Conservation (phyloP, 1,284 basidiomycete species). For the Bondarzewia mesenterica region DNA sequence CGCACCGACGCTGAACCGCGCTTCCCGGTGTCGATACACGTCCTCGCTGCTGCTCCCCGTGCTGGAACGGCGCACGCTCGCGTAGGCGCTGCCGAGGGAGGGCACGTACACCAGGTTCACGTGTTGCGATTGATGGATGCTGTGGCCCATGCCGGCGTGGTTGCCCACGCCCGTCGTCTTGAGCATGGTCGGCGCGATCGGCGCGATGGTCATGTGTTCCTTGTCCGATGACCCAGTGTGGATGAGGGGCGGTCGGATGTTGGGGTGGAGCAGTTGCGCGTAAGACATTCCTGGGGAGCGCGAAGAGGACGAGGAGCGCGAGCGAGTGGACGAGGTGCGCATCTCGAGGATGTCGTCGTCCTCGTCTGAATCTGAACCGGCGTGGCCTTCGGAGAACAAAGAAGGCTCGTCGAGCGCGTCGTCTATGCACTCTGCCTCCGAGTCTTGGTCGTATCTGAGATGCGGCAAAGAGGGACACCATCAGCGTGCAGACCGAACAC, state of each 20-base stretch:
- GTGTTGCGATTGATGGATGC: conserved; percentile 19
- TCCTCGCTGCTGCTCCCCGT: conserved; percentile 13
- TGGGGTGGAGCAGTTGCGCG: conserved; percentile 12
- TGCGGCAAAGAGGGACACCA: not conserved
- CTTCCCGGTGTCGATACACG: conserved; percentile 26
- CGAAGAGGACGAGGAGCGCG: conserved; percentile 34
- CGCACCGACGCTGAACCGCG: conserved; percentile 25
- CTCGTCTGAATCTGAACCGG: conserved; percentile 29
- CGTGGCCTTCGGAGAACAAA: conserved; percentile 26
- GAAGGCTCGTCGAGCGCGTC: conserved; percentile 28
- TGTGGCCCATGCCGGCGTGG: conserved; percentile 18
- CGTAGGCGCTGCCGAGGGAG: conserved; percentile 41
- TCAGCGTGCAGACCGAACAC: conserved; percentile 7
- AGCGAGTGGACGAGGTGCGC: conserved; percentile 29
- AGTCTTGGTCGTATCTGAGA: conserved; percentile 56
- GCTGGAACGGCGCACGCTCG: conserved; percentile 7
- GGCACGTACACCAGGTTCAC: conserved; percentile 73
- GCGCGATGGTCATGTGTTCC: conserved; percentile 82
- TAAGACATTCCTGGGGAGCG: conserved; percentile 14
- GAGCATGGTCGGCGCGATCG: conserved; percentile 89
- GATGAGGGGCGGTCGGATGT: conserved; percentile 22
- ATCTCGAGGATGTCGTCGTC: conserved; percentile 67
- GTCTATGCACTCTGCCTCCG: conserved; percentile 37
- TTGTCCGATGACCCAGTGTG: conserved; percentile 34
- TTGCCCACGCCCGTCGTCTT: conserved; percentile 65